A percentile compares a stretch with the other conserved stretches of the same genome.
Conservation (phyloP, 306 rosid genomes). For the Prunus mume region DNA sequence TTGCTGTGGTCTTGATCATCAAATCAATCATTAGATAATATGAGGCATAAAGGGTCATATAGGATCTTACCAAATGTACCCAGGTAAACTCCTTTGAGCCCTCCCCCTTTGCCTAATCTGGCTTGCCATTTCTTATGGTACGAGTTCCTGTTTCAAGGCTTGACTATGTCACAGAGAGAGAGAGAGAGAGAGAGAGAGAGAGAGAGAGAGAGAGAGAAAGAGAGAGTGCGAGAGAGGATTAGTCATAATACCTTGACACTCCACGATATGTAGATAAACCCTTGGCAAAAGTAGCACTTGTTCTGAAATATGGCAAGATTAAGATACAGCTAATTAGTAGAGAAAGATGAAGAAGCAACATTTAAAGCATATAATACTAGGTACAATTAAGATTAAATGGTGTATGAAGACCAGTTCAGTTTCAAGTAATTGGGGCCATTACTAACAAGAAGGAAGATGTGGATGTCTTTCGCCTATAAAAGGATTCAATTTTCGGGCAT, state of each 20-base stretch:
- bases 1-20: not conserved
- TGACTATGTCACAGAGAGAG: not conserved
- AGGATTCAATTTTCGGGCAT: no score
- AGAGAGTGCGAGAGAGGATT: not conserved
- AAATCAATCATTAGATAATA: not conserved
- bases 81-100: slow-evolving; percentile 14
- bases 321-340: not conserved
- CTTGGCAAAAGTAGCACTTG: slow-evolving; percentile 20
- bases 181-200: not conserved
- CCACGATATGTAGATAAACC: slow-evolving; percentile 37
- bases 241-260: slow-evolving; percentile 30
- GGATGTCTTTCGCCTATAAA: no score
- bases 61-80: slow-evolving; percentile 31
- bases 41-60: not conserved
- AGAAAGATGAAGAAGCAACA: not conserved
- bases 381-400: no score
- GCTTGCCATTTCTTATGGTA: slow-evolving; percentile 30
- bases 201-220: not conserved
- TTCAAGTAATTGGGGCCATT: no score
- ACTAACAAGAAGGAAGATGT: no score
- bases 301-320: slow-evolving; percentile 22
- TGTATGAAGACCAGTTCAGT: no score
- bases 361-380: no score
- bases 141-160: slow-evolving; percentile 4
- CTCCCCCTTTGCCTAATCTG: slow-evolving; percentile 25